A percentile compares a stretch with the other conserved stretches of the same genome.
Conservation (phyloP, 2,329 filamentous ascomycete species). For the Fusarium decemcellulare region DNA sequence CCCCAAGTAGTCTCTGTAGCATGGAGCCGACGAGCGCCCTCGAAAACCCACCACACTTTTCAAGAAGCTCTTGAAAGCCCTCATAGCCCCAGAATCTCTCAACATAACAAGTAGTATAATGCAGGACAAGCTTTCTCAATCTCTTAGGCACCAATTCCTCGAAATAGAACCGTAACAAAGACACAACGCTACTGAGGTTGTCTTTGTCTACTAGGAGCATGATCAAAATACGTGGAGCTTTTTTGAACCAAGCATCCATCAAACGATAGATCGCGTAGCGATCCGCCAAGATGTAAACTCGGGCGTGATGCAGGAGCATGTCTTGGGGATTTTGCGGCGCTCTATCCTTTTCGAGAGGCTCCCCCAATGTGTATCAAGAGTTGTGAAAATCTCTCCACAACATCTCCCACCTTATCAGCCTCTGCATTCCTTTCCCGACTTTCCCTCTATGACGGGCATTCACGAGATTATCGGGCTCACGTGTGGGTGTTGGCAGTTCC, state of each 20-base stretch:
- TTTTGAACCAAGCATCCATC: background rate
- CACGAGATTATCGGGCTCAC: too few species aligned
- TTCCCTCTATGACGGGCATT: too few species aligned
- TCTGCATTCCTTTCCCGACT: background rate
- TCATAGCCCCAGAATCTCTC: background rate
- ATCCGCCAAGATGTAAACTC: background rate
- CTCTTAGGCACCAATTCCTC: background rate
- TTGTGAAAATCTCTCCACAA: background rate
- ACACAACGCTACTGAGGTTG: background rate
- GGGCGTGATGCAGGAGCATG: background rate
- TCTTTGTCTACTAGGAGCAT: background rate
- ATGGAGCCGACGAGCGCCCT: slow-evolving; percentile 2
- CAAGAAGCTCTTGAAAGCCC: background rate
- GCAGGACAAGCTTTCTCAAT: background rate
- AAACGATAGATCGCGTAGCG: slow-evolving; percentile 6
- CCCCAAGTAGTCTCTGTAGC: background rate
- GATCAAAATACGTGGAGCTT: background rate
- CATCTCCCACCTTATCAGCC: background rate
- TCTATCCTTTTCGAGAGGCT: background rate
- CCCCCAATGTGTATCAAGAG: background rate
- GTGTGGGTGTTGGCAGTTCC: too few species aligned
- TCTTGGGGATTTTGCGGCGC: background rate
- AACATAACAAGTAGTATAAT: background rate
- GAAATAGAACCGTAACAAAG: background rate
- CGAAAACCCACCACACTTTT: background rate